A percentile compares a stretch with the other conserved stretches of the same genome.
phyloP scores from a whole-genome alignment of 2,329 filamentous ascomycete genomes.

The Hypoxylon sp. region DNA sequence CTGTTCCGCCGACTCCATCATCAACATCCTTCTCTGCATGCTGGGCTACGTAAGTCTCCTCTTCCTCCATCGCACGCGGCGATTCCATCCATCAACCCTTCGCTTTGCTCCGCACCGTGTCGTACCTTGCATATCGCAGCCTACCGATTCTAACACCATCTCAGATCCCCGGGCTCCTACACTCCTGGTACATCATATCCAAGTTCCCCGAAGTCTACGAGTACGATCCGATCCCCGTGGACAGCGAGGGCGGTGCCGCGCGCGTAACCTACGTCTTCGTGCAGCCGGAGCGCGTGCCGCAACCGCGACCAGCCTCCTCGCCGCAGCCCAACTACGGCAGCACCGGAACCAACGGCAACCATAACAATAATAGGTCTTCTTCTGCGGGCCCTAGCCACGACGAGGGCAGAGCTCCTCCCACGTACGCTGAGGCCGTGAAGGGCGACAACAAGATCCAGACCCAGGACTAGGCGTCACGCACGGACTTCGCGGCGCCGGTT shows the following conservation, averaged over 20 bases:
- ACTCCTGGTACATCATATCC: constrained; percentile 98
- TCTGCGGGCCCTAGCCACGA: constrained; percentile 58
- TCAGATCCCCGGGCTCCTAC: constrained; percentile 86
- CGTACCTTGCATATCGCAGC: not conserved
- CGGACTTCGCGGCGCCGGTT: not conserved
- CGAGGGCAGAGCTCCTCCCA: constrained; percentile 74
- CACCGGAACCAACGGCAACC: constrained; percentile 47
- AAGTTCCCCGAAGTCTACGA: constrained; percentile 85
- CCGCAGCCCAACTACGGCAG: constrained; percentile 65
- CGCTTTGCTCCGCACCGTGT: constrained; percentile 46
- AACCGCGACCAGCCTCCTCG: constrained; percentile 52
- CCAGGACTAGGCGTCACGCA: constrained; percentile 62
- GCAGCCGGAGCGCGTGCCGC: constrained; percentile 57
- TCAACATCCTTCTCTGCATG: constrained; percentile 92
- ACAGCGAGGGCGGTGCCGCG: constrained; percentile 63
- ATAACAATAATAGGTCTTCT: constrained; percentile 36
- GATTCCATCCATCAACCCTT: constrained; percentile 40
- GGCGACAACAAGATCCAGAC: constrained; percentile 93
- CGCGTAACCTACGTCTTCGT: constrained; percentile 86
- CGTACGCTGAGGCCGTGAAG: constrained; percentile 90
- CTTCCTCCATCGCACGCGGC: not conserved
- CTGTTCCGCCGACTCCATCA: constrained; percentile 91
- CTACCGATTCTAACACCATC: constrained; percentile 21
- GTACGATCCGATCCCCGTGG: constrained; percentile 76
- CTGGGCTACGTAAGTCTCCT: constrained; percentile 72